phyloP scores from a whole-genome alignment of 257 asterid species.

The Cordia subcordata region DNA sequence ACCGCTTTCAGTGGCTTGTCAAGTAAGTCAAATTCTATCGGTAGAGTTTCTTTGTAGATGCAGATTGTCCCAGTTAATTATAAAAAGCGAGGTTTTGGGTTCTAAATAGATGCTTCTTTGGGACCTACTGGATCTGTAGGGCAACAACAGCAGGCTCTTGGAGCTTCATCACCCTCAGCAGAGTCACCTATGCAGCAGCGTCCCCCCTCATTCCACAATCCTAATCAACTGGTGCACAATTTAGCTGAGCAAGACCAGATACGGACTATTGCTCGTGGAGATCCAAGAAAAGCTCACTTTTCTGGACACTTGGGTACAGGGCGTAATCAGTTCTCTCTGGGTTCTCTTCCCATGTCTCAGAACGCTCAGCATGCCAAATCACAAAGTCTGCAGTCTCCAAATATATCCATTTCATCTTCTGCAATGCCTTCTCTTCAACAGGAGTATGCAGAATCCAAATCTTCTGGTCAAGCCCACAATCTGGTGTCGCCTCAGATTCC shows the following conservation, averaged over 20 bases:
- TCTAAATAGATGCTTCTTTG: too few relatives aligned
- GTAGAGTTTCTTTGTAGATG: conserved; percentile 33
- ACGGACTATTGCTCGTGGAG: conserved; percentile 42
- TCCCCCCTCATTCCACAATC: conserved; percentile 36
- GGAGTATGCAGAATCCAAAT: conserved; percentile 29
- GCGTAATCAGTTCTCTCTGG: conserved; percentile 32
- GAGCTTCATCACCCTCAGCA: conserved; percentile 36
- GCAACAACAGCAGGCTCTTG: conserved; percentile 37
- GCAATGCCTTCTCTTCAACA: conserved; percentile 25
- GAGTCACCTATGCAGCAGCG: conserved; percentile 32
- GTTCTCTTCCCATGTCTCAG: conserved; percentile 28
- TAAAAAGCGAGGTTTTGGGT: conserved; percentile 22
- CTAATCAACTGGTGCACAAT: conserved; percentile 31
- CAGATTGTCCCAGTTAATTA: conserved; percentile 32
- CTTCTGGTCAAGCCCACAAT: conserved; percentile 9
- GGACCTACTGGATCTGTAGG: conserved; percentile 26
- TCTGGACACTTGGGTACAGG: conserved; percentile 29
- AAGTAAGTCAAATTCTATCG: conserved; percentile 26
- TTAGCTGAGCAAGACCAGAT: conserved; percentile 38
- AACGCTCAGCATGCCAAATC: conserved; percentile 30
- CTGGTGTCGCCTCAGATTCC: conserved; percentile 24
- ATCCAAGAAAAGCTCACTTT: conserved; percentile 53
- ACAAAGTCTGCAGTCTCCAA: conserved; percentile 30
- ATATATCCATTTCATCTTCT: conserved; percentile 7
- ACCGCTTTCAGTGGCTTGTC: conserved; percentile 18